Conservation (phyloP, 2,329 filamentous ascomycete genomes). For the Trichoderma simmonsii region DNA sequence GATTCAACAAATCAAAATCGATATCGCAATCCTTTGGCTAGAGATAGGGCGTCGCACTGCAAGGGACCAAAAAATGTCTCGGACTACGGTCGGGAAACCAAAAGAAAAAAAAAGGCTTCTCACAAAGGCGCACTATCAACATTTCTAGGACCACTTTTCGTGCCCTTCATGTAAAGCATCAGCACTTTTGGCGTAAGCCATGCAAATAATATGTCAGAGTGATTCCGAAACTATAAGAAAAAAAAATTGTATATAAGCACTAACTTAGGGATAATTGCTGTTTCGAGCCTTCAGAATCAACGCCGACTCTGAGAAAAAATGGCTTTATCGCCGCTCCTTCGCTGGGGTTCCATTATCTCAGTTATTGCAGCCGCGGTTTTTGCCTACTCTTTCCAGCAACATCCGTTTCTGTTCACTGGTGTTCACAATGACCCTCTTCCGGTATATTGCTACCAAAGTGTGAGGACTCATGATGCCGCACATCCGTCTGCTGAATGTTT, state of each 20-base stretch:
- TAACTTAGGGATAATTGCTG: not conserved
- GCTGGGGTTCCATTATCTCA: conserved; percentile 33
- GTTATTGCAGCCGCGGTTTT: conserved; percentile 31
- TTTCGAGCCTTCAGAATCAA: not conserved
- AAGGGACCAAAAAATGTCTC: not conserved
- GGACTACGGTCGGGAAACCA: not conserved
- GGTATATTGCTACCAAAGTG: conserved; percentile 40
- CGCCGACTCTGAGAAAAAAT: not conserved
- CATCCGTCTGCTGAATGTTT: conserved; percentile 52
- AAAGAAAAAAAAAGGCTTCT: not conserved
- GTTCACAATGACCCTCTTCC: not conserved
- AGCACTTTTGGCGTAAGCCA: not conserved
- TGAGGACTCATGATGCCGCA: conserved; percentile 37
- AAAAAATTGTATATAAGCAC: not conserved
- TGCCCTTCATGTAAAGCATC: not conserved
- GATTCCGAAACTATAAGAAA: not conserved
- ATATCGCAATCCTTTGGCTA: not conserved
- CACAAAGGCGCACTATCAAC: not conserved
- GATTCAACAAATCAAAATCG: not conserved
- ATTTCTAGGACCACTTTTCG: conserved; percentile 6
- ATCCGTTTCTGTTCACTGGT: conserved; percentile 24
- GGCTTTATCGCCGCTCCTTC: conserved; percentile 22
- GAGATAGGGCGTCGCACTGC: not conserved
- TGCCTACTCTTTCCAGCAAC: conserved; percentile 31
- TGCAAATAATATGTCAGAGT: not conserved